Evolutionary conservation across 139 green algal genomes (phyloP).

Genomic region (Picochlorum sp.): DNA sequence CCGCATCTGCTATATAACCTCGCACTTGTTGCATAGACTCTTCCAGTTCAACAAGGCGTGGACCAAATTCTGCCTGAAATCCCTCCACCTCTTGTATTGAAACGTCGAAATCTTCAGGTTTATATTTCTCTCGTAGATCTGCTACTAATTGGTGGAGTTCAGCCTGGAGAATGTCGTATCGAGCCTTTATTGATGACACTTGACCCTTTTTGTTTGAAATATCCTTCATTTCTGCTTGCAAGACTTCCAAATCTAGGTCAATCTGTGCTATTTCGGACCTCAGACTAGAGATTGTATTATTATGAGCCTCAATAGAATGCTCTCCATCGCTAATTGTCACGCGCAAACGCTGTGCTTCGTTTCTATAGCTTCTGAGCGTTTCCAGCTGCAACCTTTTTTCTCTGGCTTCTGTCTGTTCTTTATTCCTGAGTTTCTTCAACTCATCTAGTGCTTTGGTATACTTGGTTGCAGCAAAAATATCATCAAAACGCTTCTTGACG

Average conservation of each 20-base stretch:
- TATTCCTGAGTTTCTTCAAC: constrained; percentile 74
- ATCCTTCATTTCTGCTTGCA: constrained; percentile 3
- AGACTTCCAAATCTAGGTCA: constrained; percentile 19
- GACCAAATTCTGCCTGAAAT: constrained; percentile 12
- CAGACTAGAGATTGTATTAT: not conserved
- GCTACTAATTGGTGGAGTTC: constrained; percentile 22
- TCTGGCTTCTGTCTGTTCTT: constrained; percentile 56
- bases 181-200: constrained; percentile 10
- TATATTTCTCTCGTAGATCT: constrained; percentile 15
- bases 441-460: constrained; percentile 89
- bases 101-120: constrained; percentile 19
- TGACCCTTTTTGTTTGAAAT: constrained; percentile 13
- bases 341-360: constrained; percentile 22
- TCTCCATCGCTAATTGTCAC: not conserved
- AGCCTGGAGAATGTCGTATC: constrained; percentile 24
- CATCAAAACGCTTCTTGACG: constrained; percentile 97
- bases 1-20: too few relatives aligned
- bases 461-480: constrained; percentile 94
- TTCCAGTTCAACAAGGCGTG: not conserved
- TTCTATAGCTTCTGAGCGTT: constrained; percentile 52
- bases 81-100: constrained; percentile 33
- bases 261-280: constrained; percentile 12
- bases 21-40: not conserved
- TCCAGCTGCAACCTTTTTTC: constrained; percentile 65
- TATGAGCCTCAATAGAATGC: constrained; percentile 5